Evolutionary conservation across 345 rosid species (phyloP), one percentile per base, ranked within the genome.

Genomic region (Erysimum cheiranthoides): DNA sequence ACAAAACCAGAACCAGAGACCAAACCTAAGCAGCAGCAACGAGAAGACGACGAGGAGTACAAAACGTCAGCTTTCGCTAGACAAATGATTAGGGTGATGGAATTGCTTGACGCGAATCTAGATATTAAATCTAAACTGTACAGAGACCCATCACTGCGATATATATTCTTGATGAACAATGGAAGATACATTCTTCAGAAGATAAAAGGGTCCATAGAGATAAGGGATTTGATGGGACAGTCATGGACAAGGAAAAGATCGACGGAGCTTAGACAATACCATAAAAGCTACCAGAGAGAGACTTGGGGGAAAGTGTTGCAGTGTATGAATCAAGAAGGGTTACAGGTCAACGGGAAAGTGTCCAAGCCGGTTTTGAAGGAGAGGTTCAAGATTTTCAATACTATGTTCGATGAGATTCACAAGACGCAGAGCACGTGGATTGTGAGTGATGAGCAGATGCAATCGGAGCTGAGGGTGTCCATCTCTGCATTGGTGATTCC

Each of bases 101-200:
- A 86, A 25, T n/a, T 86, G 13, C 76, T 90, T 14, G 95, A 94
- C 40, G 84, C 84, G 5, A 90, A 86, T 66, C 82, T 94, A 0
- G 93, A 84, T 8, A 75, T 62, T 58, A 94, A 88, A 36, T 87
- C 96, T 3, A 86, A 68, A 68, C 83, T 88, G 16, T 94, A 94
- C 71, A 76, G 79, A 58, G 96, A 89, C 62, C 84, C 78, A 0
- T 79, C 95, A 1, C 66, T 94, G 39, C 51, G 96, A 8, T 81
- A 57, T 71, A 85, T 94, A 28, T 91, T 94, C 86, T 73, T 94
- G 80, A 94, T 94, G 98, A 94, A 94, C 76, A 94, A 94, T 27
- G 98, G 95, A 6, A 83, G 94, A 36, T 94, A 90, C 74, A 88
- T 92, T 47, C 49, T 87, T 21, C 93, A 92, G 66, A 90, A 92